Evolutionary conservation across 176 grass and related monocot species (phyloP).

Genomic region (Hyparrhenia diplandra): DNA sequence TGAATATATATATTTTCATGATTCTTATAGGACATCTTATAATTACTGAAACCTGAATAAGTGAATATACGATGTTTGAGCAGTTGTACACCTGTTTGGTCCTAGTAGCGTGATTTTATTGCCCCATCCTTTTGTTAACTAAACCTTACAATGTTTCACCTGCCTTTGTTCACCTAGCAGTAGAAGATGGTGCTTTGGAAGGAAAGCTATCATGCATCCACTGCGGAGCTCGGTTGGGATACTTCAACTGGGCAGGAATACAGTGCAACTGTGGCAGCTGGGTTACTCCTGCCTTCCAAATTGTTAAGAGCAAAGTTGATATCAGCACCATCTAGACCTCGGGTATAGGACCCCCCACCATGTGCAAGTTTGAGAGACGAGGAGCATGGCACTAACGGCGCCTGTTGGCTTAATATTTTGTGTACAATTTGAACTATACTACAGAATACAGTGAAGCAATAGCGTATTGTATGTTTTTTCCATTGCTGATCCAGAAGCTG

Average conservation of each 20-base stretch:
- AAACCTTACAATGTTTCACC: not conserved
- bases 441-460: not conserved
- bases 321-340: constrained; percentile 34
- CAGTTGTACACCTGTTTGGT: not conserved
- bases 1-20: not conserved
- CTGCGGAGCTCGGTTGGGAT: constrained; percentile 68
- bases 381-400: not conserved
- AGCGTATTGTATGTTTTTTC: too few relatives aligned
- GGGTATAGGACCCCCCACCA: too few relatives aligned
- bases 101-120: not conserved
- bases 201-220: constrained; percentile 89
- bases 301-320: constrained; percentile 87
- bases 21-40: not conserved
- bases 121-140: not conserved
- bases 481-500: not conserved
- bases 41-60: not conserved
- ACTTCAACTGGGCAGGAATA: constrained; percentile 92
- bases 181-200: constrained; percentile 86
- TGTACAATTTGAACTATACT: not conserved
- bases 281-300: constrained; percentile 94
- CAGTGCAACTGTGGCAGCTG: constrained; percentile 95
- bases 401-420: not conserved
- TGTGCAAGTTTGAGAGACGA: not conserved
- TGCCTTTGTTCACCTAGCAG: constrained; percentile 43
- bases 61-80: not conserved